Evolutionary conservation across 179 eudicot genomes (phyloP).

Genomic region (Spinacia oleracea): DNA sequence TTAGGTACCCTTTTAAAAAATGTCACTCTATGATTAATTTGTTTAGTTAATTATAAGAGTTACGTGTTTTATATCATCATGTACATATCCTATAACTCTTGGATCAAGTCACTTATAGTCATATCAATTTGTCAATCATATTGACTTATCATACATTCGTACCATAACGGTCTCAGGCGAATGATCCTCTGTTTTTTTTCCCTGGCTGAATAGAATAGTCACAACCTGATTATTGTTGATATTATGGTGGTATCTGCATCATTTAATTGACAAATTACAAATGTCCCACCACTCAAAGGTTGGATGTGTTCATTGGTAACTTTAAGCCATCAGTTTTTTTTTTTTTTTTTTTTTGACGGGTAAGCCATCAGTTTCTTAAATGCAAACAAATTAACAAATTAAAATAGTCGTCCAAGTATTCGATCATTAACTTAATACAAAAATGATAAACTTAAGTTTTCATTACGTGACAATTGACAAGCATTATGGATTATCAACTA

Average conservation of each 20-base stretch:
- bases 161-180: too few relatives aligned
- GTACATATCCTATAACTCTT: too few relatives aligned
- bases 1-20: too few relatives aligned
- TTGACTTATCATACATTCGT: too few relatives aligned
- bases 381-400: not conserved
- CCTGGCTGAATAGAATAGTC: not conserved
- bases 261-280: slow-evolving; percentile 15
- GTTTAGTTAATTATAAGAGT: too few relatives aligned
- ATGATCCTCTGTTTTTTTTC: not conserved
- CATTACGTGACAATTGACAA: slow-evolving; percentile 2
- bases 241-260: slow-evolving; percentile 17
- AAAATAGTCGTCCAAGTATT: too few relatives aligned
- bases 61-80: too few relatives aligned
- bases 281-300: slow-evolving; percentile 20
- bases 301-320: slow-evolving; percentile 20
- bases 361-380: not conserved
- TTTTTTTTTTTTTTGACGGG: too few relatives aligned
- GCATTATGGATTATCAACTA: not conserved
- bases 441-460: too few relatives aligned
- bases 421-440: not conserved
- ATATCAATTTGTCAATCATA: too few relatives aligned
- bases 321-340: not conserved
- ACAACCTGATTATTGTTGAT: slow-evolving; percentile 14
- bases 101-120: too few relatives aligned
- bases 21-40: too few relatives aligned